phyloP scores from a whole-genome alignment of 2,329 filamentous ascomycete genomes.

The Ascochyta rabiei region DNA sequence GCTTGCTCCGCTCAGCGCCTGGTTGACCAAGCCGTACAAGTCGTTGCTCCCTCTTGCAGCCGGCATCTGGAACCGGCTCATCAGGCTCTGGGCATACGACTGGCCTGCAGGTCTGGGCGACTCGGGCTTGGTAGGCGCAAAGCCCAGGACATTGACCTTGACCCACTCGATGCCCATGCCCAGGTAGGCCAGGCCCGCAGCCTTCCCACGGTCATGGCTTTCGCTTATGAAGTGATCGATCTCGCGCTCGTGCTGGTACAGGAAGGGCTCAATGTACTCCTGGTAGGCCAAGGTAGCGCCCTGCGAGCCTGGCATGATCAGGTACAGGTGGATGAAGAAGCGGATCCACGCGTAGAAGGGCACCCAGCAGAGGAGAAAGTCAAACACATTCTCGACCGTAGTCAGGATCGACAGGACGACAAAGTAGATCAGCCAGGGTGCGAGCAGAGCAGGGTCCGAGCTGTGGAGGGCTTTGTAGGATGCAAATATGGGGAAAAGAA shows the following conservation, averaged over 20 bases:
- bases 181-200: slow-evolving; percentile 70
- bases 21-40: slow-evolving; percentile 78
- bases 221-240: slow-evolving; percentile 91
- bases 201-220: slow-evolving; percentile 77
- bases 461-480: slow-evolving; percentile 98
- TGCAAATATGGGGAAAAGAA: slow-evolving; percentile 93
- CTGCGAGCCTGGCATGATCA: slow-evolving; percentile 96
- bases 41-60: slow-evolving; percentile 69
- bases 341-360: slow-evolving; percentile 95
- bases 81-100: slow-evolving; percentile 78
- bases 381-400: slow-evolving; percentile 83
- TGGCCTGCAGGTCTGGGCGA: slow-evolving; percentile 56
- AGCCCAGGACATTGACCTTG: slow-evolving; percentile 78
- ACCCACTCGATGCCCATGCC: slow-evolving; percentile 60
- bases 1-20: slow-evolving; percentile 70
- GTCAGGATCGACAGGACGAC: slow-evolving; percentile 84
- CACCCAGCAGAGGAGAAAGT: slow-evolving; percentile 87
- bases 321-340: slow-evolving; percentile 85
- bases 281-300: slow-evolving; percentile 87
- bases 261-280: slow-evolving; percentile 83
- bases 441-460: slow-evolving; percentile 83
- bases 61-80: slow-evolving; percentile 86
- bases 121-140: slow-evolving; percentile 60
- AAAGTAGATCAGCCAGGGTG: slow-evolving; percentile 99
- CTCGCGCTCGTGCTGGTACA: slow-evolving; percentile 81